Evolutionary conservation across 768 basidiomycete genomes (phyloP).

Genomic region (Fomitopsis pulvina): DNA sequence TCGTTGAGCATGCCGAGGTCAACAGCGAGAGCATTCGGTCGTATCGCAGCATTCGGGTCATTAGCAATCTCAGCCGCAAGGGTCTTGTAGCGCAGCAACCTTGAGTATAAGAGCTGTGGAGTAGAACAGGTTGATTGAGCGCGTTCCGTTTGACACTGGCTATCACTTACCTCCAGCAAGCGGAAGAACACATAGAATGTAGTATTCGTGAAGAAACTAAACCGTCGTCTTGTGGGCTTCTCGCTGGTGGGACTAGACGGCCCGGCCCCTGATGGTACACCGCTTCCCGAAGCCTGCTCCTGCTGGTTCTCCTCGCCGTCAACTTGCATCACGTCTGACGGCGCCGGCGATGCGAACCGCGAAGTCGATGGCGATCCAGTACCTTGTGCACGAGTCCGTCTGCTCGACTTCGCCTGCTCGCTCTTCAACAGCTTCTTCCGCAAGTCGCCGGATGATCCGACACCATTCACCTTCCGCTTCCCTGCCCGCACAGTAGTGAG

Average conservation of each 20-base stretch:
- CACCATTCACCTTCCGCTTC: slow-evolving; percentile 29
- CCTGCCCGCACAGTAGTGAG: slow-evolving; percentile 23
- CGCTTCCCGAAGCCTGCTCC: slow-evolving; percentile 1
- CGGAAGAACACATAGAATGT: slow-evolving; percentile 82
- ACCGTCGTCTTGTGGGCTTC: slow-evolving; percentile 34
- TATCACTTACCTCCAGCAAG: slow-evolving; percentile 67
- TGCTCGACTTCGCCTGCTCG: slow-evolving; percentile 71
- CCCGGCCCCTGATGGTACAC: background rate
- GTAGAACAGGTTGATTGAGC: background rate
- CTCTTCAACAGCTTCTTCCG: slow-evolving; percentile 78
- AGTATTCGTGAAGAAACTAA: slow-evolving; percentile 84
- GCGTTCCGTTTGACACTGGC: background rate
- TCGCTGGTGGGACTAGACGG: slow-evolving; percentile 14
- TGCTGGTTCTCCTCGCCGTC: slow-evolving; percentile 23
- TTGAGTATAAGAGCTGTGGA: slow-evolving; percentile 81
- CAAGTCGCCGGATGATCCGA: slow-evolving; percentile 43
- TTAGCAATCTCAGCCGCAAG: slow-evolving; percentile 44
- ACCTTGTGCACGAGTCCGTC: slow-evolving; percentile 52
- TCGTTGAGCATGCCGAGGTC: slow-evolving; percentile 30
- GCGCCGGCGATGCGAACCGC: slow-evolving; percentile 55
- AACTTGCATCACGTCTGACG: slow-evolving; percentile 33
- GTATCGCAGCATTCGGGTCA: slow-evolving; percentile 17
- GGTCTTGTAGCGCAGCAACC: slow-evolving; percentile 75
- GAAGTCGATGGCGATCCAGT: slow-evolving; percentile 49
- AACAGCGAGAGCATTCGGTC: slow-evolving; percentile 30